Evolutionary conservation across 345 rosid genomes (phyloP).

Genomic region (Salix purpurea): DNA sequence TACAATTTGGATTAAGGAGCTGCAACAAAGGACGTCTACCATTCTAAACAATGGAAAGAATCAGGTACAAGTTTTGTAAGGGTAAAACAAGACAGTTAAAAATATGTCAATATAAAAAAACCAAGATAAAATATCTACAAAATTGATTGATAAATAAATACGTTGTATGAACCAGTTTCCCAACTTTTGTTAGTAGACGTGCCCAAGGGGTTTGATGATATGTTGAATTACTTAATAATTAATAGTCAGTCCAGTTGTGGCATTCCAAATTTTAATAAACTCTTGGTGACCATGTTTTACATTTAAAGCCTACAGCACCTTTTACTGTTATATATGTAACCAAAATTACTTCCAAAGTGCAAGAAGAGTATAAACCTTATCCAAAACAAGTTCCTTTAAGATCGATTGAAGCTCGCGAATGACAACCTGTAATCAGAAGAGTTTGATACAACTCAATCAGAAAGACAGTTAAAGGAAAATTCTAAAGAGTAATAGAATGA

Average conservation of each 20-base stretch:
- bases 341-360: not conserved
- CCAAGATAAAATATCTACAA: not conserved
- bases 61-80: not conserved
- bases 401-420: slow-evolving; percentile 62
- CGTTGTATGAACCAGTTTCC: not conserved
- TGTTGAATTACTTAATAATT: not conserved
- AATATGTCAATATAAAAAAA: not conserved
- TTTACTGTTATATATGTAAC: not conserved
- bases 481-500: not conserved
- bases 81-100: not conserved
- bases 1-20: slow-evolving; percentile 73
- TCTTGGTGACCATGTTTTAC: not conserved
- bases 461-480: slow-evolving; percentile 6
- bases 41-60: slow-evolving; percentile 35
- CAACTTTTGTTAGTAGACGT: not conserved
- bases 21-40: slow-evolving; percentile 75
- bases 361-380: slow-evolving; percentile 55
- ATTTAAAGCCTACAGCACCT: too few relatives aligned
- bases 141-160: not conserved
- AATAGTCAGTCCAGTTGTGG: not conserved
- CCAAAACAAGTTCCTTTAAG: slow-evolving; percentile 63
- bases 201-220: not conserved
- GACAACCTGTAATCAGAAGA: slow-evolving; percentile 50
- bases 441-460: slow-evolving; percentile 14
- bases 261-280: not conserved